A percentile compares a stretch with the other conserved stretches of the same genome.
phyloP scores from a whole-genome alignment of 2,329 filamentous ascomycete genomes.

The Aureobasidium sp. region DNA sequence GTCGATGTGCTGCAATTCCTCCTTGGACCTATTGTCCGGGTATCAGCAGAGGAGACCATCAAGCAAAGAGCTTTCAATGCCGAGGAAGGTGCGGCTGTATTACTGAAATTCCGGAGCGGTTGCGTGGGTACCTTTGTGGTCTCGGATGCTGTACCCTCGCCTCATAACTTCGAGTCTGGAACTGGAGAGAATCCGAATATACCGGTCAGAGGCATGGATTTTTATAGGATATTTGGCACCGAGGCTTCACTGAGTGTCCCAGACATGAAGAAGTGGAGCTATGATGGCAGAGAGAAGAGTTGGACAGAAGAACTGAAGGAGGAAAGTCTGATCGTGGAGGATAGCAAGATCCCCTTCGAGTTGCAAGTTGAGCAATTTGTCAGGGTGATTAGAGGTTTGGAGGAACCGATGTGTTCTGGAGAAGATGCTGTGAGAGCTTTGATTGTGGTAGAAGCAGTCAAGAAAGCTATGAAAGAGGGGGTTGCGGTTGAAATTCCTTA shows the following conservation, averaged over 20 bases:
- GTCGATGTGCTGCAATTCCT: conserved; percentile 65
- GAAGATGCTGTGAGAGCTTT: conserved; percentile 58
- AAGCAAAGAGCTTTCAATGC: conserved; percentile 54
- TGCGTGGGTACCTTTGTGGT: conserved; percentile 64
- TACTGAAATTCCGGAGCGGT: conserved; percentile 59
- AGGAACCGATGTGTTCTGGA: conserved; percentile 52
- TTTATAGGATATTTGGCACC: conserved; percentile 63
- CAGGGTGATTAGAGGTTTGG: conserved; percentile 49
- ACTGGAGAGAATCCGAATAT: conserved; percentile 66
- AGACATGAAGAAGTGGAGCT: conserved; percentile 47
- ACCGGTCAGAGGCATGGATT: conserved; percentile 45
- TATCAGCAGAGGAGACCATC: conserved; percentile 55
- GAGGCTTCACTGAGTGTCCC: conserved; percentile 60
- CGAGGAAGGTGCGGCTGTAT: conserved; percentile 64
- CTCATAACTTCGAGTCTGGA: conserved; percentile 62
- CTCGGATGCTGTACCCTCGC: conserved; percentile 57
- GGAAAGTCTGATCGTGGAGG: conserved; percentile 36
- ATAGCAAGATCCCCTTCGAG: conserved; percentile 53
- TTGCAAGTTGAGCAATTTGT: conserved; percentile 60
- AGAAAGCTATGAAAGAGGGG: too few species aligned
- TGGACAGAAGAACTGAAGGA: conserved; percentile 45
- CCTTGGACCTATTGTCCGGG: conserved; percentile 57
- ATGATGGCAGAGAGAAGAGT: conserved; percentile 50
- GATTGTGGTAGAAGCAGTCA: conserved; percentile 58
- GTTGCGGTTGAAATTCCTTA: too few species aligned